Evolutionary conservation across 305 asterid genomes (phyloP), one percentile per base, ranked within the genome.

Genomic region (Nicotiana rustica): DNA sequence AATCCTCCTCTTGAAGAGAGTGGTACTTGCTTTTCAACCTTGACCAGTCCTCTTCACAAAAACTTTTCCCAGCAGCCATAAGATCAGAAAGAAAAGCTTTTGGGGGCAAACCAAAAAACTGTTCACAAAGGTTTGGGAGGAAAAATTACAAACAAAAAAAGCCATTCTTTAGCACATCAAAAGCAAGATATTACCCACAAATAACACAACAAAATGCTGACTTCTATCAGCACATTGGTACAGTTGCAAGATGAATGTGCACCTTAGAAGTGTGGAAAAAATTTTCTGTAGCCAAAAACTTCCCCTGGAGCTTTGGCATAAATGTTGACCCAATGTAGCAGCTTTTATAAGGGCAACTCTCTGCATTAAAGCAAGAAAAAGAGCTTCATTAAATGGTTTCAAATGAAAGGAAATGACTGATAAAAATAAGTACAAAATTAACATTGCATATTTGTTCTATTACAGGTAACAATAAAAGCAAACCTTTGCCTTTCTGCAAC

Each of bases 241-340:
- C 3, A 80, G 33, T 80, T 18, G 18, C 38, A 67, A 36, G 67
- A 83, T 17, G 55, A 47, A 86, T 70, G 47, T 49, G 82, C 19
- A 96, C 99, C 98, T 93, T 95, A 60, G 96, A 92, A 71, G 99
- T 95, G 86, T 93, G 93, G 86, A 90, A 96, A 91, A 96, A 96
- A 85, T 93, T 96, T 78, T 96, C 99, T 12, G 99, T 96, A 25
- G 99, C 99, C 85, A 96, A 91, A 88, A 96, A 93, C 66, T 87
- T 95, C 15, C 99, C 98, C 81, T 86, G 93, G 87, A 96, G 98
- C 92, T 92, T 91, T 18, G 99, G 98, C 76, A 95, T 92, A 86
- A 88, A 93, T 79, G 91, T 92, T 36, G 98, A 89, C 12, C 99
- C 98, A 25, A 95, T 87, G 84, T 82, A 65, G 88, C 99, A 96